Evolutionary conservation across 129 eudicot genomes (phyloP).

Genomic region (Flaveria brownii): DNA sequence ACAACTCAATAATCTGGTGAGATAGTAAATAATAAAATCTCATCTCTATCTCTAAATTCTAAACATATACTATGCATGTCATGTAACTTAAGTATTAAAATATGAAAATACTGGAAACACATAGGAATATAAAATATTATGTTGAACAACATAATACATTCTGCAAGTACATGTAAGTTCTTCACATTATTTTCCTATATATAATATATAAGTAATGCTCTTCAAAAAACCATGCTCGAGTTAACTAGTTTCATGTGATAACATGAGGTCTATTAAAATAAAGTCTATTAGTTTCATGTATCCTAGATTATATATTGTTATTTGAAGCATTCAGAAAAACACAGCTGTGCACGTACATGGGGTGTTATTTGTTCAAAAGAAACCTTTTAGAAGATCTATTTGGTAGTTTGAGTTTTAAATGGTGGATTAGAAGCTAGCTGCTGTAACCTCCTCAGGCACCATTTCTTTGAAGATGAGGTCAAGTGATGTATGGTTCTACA

Average conservation of each 20-base stretch:
- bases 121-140: neutral
- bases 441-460: no score
- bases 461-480: no score
- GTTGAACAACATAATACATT: neutral
- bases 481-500: no score
- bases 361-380: neutral
- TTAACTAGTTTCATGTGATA: no score
- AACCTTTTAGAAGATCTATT: neutral
- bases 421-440: neutral
- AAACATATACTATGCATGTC: constrained; percentile 11
- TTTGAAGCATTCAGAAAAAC: neutral
- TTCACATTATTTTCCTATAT: neutral
- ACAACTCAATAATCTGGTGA: neutral
- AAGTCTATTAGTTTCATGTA: neutral
- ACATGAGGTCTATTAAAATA: no score
- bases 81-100: neutral
- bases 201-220: no score
- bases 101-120: neutral
- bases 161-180: neutral
- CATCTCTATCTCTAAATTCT: neutral
- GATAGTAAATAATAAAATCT: no score
- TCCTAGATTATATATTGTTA: neutral
- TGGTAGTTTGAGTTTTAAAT: neutral
- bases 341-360: neutral
- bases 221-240: neutral